phyloP scores from a whole-genome alignment of 176 grass and related monocot genomes.

The Oryza glumipatula region DNA sequence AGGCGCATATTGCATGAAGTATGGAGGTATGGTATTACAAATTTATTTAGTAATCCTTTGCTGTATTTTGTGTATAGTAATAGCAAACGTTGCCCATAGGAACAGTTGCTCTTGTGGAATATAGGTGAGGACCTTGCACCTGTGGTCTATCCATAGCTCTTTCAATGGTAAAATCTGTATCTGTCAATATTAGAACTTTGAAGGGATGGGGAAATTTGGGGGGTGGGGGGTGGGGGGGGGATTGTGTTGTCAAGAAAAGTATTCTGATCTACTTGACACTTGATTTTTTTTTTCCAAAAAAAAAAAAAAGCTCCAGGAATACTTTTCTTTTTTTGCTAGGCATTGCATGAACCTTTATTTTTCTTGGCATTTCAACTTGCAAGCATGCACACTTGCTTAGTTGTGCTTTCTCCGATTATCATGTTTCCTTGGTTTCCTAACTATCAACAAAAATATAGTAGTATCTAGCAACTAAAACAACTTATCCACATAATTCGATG shows the following conservation, averaged over 20 bases:
- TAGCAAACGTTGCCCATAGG: neutral
- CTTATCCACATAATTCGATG: conserved; percentile 2
- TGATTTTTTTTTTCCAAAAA: too few species aligned
- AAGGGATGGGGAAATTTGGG: neutral
- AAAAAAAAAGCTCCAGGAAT: neutral
- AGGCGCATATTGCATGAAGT: conserved; percentile 69
- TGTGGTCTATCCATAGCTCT: neutral
- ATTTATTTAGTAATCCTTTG: neutral
- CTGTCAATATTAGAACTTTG: neutral
- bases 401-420: neutral
- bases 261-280: neutral
- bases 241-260: too few species aligned
- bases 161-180: neutral
- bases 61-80: neutral
- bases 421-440: neutral
- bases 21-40: conserved; percentile 71
- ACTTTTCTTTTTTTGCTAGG: neutral
- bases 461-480: neutral
- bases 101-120: neutral
- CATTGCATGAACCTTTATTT: neutral
- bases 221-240: too few species aligned
- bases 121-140: neutral
- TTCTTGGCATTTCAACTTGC: neutral
- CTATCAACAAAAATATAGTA: neutral
- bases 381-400: neutral